Base-by-base conservation (phyloP, 139 green algal genomes). In the Volvox reticuliferus region DNA sequence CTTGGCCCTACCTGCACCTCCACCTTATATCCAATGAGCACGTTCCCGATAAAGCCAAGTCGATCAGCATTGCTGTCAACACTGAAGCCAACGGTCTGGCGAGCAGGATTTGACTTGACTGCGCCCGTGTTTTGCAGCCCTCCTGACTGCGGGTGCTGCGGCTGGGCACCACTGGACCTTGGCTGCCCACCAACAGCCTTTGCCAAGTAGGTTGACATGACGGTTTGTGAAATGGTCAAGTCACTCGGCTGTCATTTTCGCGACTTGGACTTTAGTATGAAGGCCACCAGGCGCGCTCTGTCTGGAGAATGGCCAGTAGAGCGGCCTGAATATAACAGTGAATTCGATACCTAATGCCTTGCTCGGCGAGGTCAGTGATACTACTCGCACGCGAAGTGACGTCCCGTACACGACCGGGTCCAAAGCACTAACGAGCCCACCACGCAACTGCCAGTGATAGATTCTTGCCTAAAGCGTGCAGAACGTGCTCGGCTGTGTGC, bases 11-110 rank as follows among this genome's bases (percentile, higher is more conserved):
- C 96, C 96, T 96, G 92, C 0, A 96, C 95, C 79, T 96, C 90
- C 14, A 97, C 94, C 14, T 94, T 95, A 90, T 97, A 96, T 0
- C 96, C 96, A 36, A 97, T 94, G 16, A 98, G 86, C 30, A 97
- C 93, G 32, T 94, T 88, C 19, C 91, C 93, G 12, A 91, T 84
- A 50, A 97, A 96, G 22, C 91, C 69, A 13, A 94, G 69, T 20
- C 92, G 61, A n/a, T 93, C 89, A 0, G 71, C 44, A 35, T n/a
- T 67, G 17, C 14, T 79, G 24, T 55, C 17, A 16, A 86, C 87
- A 26, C 19, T 79, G 55, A 91, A 91, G 62, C 87, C 87, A 14
- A 86, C 62, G 14, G 61, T 79, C 20, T 91, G 87, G 12, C 82
- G 63, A 21, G 63, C 82, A 28, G 63, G 63, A 12, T 67, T 84